Base-by-base conservation (phyloP, 352 stramenopile genomes). In the Phytophthora pisi region DNA sequence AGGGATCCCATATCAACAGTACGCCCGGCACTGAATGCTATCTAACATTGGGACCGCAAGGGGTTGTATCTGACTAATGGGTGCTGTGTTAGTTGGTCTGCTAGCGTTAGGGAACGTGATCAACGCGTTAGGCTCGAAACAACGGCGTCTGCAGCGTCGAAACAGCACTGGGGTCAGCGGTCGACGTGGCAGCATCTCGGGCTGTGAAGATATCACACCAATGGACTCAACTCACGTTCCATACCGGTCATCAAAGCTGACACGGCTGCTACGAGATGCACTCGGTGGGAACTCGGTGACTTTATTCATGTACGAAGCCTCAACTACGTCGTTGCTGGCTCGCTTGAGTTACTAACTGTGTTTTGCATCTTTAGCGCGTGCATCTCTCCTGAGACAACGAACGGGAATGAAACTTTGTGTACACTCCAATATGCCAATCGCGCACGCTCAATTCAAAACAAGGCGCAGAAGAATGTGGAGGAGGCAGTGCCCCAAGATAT, bases 1-100 rank as follows among this genome's bases (percentile, higher is more conserved):
- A 96, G 66, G 84, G 88, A 0, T 94, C 93, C 43, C 84, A 96
- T 55, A 96, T 96, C 74, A 96, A 96, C 40, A 63, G 65, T 72
- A 68, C 31, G 65, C 68, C 64, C 31, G 11, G 11, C 38, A 45
- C 38, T 20, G 13, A 45, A 18, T 13, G 38, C 20, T 20, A 20
- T 20, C 38, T 38, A 13, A 4, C 31, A 45, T 45, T 42, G 38
- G 30, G 20, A 46, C 4, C 26, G 45, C 7, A 20, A 7, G 34
- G 10, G 2, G 31, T n/a, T 57, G 64, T 40, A 28, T 36, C 61
- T 50, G 30, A 34, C 30, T 38, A 13, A 66, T 24, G 11, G 20
- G 6, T 52, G 13, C 4, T 47, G 5, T 53, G 18, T 64, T 40
- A 70, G 85, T 93, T 15, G 87, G 86, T 31, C 63, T 96, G 10